A percentile compares a stretch with the other conserved stretches of the same genome.
phyloP scores from a whole-genome alignment of 2,329 filamentous ascomycete genomes.

The Ascochyta rabiei region DNA sequence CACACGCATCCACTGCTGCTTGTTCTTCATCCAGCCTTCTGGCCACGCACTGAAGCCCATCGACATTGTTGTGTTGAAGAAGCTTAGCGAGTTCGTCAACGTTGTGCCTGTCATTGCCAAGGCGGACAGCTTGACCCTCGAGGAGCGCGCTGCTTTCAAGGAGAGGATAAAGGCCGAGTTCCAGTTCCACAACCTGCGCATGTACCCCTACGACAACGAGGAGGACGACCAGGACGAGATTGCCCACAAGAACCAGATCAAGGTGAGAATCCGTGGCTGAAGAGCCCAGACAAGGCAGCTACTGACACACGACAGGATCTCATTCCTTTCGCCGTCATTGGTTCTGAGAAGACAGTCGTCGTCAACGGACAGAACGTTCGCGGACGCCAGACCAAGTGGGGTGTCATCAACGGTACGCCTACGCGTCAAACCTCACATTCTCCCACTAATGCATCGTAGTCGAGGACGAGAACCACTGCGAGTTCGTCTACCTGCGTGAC shows the following conservation, averaged over 20 bases:
- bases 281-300: neutral
- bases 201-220: slow-evolving; percentile 99
- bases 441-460: slow-evolving; percentile 56
- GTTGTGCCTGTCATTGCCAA: slow-evolving; percentile 99
- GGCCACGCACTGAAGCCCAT: slow-evolving; percentile 99
- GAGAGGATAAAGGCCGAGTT: slow-evolving; percentile 99
- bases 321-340: slow-evolving; percentile 96
- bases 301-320: slow-evolving; percentile 69
- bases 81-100: slow-evolving; percentile 98
- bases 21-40: slow-evolving; percentile 99
- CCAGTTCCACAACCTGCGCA: slow-evolving; percentile 98
- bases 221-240: slow-evolving; percentile 98
- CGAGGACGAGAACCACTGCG: slow-evolving; percentile 98
- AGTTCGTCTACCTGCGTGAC: slow-evolving; percentile 98
- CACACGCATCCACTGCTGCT: slow-evolving; percentile 97
- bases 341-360: slow-evolving; percentile 97
- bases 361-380: slow-evolving; percentile 97
- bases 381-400: slow-evolving; percentile 98
- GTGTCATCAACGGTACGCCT: slow-evolving; percentile 78
- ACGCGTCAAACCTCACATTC: neutral
- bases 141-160: slow-evolving; percentile 97
- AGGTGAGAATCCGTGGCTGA: slow-evolving; percentile 65
- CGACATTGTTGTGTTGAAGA: slow-evolving; percentile 99
- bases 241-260: slow-evolving; percentile 91
- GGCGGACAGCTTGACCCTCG: slow-evolving; percentile 91